Evolutionary conservation across 208 protist species (phyloP), one percentile per base, ranked within the genome.

Genomic region (Acanthamoeba triangularis): DNA sequence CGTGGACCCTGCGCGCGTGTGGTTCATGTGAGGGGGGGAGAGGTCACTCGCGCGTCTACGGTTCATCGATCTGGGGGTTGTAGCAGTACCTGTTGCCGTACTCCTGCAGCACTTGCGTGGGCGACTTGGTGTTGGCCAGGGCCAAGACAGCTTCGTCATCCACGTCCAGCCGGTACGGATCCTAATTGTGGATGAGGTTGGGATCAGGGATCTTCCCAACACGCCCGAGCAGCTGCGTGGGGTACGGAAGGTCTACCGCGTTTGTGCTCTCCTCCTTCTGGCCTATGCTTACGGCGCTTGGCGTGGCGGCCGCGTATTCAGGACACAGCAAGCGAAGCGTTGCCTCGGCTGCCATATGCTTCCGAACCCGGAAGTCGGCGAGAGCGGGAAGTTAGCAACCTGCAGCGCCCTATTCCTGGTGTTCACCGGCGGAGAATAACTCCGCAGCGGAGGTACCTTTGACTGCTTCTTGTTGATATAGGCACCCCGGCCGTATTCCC

Each of bases 391-490:
- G 18, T n/a, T n/a, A n/a, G n/a, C n/a, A n/a, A n/a, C n/a, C n/a
- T n/a, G n/a, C n/a, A n/a, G 41, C 41, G 41, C 41, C n/a, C 41
- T 44, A 44, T 44, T 44, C 41, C 41, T 44, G 41, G 41, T 44
- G 41, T 44, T 1, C 41, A 5, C 41, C 41, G 41, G 3, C 41
- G 69, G 69, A 33, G 4, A 67, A 67, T 67, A 8, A 33, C 1
- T 1, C 10, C 25, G 30, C 10, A 18, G 10, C 2, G 1, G 0
- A 56, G 6, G 28, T 33, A 92, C 63, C 59, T 65, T 65, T 1
- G 63, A 41, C 54, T 82, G 90, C 54, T 94, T 94, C 49, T 94
- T 94, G 65, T 94, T 94, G n/a, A 82, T 23, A 33, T 56, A 94
- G 44, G 90, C 90, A n/a, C 65, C 90, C 4, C 47, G 63, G 25